Base-by-base conservation (phyloP, 768 basidiomycete species). In the Rhizopogon sp. region DNA sequence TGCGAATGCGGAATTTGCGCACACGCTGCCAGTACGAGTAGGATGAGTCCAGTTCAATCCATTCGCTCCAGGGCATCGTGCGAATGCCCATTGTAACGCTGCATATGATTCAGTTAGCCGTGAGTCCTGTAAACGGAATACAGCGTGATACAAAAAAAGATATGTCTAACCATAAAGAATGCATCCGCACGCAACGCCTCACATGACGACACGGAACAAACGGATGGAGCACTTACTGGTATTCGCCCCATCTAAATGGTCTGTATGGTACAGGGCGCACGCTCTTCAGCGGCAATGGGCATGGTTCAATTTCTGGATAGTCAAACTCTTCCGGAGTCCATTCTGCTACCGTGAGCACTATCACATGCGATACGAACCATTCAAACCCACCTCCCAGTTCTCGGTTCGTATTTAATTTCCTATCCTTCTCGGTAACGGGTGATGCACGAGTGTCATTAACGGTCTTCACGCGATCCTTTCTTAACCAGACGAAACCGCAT, bases 81-180 rank as follows among this genome's bases (percentile, higher is more conserved):
- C 82, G 78, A 61, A 85, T 80, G 57, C 81, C 85, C 84, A 87
- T 88, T 33, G 84, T 88, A 41, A 85, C 75, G 59, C 85, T 87
- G 39, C 37, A 3, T 20, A 3, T 11, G 29, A 31, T 22, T 49
- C 13, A 29, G 44, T 52, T 6, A 33, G 17, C 51, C 31, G 4
- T n/a, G 11, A 39, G n/a, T 22, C 6, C 16, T n/a, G 17, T 4
- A 25, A 9, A 25, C 22, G 25, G 37, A 16, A 41, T 11, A 43
- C 11, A 16, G 29, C n/a, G 33, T 33, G 28, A 35, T 3, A 10
- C 31, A 33, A 33, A 33, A 33, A 33, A 33, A 33, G 31, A 31
- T 31, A 13, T 13, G 42, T 25, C 42, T 25, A n/a, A n/a, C n/a
- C 42, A 13, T n/a, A 25, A n/a, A 43, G 25, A n/a, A 14, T 3